Evolutionary conservation across 345 rosid genomes (phyloP), one percentile per base, ranked within the genome.

Genomic region (Geranium brycei): DNA sequence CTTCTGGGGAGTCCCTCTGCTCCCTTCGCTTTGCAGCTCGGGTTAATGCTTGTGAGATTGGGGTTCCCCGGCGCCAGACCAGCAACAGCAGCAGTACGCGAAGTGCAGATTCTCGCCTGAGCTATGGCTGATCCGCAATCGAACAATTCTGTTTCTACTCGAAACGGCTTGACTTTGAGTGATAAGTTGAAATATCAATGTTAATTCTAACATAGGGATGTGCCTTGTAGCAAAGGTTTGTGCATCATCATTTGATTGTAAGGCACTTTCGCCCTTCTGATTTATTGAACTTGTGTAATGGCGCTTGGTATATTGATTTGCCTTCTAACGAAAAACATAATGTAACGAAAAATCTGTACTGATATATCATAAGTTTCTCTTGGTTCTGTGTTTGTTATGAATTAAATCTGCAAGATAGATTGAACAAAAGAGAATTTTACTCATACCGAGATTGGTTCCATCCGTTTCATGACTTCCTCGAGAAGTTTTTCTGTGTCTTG

Each of bases 1-100:
- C 97, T 3, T 81, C 75, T 1, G 88, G 93, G 4, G 99, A 95
- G 81, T 91, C 97, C 2, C 85, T 95, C 4, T 95, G 97, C 78
- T 95, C 97, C 13, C 86, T 95, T 14, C 82, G 97, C 17, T 95
- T 95, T 1, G 99, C 99, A 58, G 92, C 99, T 5, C 79, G 99
- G 69, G 99, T 95, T 17, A 95, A 95, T 72, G 89, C 97, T 41
- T 95, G 99, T n/a, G 99, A 95, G 79, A 95, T 95, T 62, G 99
- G 99, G 62, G 83, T 85, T 58, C 96, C 99, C 5, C 77, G 99
- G 11, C 90, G 99, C 10, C 91, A 88, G 62, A 80, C 81, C 60
- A 76, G 70, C 69, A 63, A 88, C 60, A 80, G 79, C 60, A 80
- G 79, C 60, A 75, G 70, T 68, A 63, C 71, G 18, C 73, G 81